Base-by-base conservation (phyloP, 1,284 basidiomycete species). In the Tilletiopsis washingtonensis region DNA sequence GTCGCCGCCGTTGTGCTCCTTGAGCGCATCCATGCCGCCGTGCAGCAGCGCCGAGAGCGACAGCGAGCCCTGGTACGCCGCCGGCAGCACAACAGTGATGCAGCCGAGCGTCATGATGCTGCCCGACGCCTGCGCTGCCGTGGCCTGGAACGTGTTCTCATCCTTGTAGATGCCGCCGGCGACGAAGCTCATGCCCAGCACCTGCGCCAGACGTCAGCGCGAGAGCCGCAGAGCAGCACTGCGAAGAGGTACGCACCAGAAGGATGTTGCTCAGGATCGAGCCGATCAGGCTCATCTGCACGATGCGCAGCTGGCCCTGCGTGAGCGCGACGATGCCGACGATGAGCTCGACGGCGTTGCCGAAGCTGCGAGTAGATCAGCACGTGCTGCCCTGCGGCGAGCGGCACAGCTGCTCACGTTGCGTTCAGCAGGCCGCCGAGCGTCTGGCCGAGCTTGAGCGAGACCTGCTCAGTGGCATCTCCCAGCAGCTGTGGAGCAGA, bases 1-100 rank as follows among this genome's bases (percentile, higher is more conserved):
- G 41, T 32, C 41, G 15, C 23, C 41, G 19, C 27, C 41, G 23
- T 41, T 27, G 15, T 9, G 20, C 7, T 43, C 25, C 36, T 38
- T 24, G 20, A 21, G n/a, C 20, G 40, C 49, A 17, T 43, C 42
- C 5, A 12, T 17, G 39, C 47, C 51, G 21, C 36, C 17, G 3
- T 21, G 25, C 24, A 45, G 34, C 20, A 48, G 3, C 3, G 15
- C 37, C 23, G 59, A 59, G 45, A 54, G 56, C 3, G 27, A 21
- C 17, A 37, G 38, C 37, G 40, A 26, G n/a, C 49, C 43, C 67
- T 83, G 80, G 67, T 88, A 91, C 1, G 89, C 89, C 26, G 89
- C 89, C n/a, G 89, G 89, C 51, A 94, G 84, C 56, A 91, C 84
- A 37, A 94, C 80, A 24, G 88, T 90, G 73, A 91, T 88, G 73